Evolutionary conservation across 163 green algal genomes (phyloP).

Genomic region (Volvox carteri): DNA sequence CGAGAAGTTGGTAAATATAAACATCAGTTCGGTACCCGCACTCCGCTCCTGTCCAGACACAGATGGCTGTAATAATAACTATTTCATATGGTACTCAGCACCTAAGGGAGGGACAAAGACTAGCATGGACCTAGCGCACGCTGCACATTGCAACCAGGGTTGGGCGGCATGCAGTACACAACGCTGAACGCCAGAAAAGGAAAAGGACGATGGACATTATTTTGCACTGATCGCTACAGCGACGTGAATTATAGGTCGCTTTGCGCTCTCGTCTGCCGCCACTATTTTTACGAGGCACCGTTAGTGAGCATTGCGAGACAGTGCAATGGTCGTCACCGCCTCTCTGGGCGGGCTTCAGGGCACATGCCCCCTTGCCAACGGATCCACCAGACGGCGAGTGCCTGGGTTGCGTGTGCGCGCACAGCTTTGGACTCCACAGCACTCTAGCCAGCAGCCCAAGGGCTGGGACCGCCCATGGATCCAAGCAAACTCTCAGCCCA

Average conservation of each 20-base stretch:
- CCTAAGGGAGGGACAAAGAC: too few relatives aligned
- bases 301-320: background rate
- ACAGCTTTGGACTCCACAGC: constrained; percentile 27
- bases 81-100: too few relatives aligned
- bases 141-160: background rate
- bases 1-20: background rate
- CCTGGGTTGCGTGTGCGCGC: background rate
- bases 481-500: constrained; percentile 73
- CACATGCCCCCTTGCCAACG: constrained; percentile 11
- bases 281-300: background rate
- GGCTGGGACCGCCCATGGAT: constrained; percentile 69
- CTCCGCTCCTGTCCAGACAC: background rate
- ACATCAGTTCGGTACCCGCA: background rate
- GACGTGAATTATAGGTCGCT: background rate
- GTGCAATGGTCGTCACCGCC: constrained; percentile 40
- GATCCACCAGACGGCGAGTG: background rate
- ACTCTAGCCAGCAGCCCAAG: constrained; percentile 49
- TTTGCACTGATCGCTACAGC: too few relatives aligned
- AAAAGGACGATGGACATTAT: background rate
- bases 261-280: background rate
- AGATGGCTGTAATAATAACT: background rate
- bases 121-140: too few relatives aligned
- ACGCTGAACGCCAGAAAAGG: background rate
- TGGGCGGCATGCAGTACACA: background rate
- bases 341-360: constrained; percentile 14